Base-by-base conservation (phyloP, 2,329 filamentous ascomycete genomes). In the Rutstroemia sp. region DNA sequence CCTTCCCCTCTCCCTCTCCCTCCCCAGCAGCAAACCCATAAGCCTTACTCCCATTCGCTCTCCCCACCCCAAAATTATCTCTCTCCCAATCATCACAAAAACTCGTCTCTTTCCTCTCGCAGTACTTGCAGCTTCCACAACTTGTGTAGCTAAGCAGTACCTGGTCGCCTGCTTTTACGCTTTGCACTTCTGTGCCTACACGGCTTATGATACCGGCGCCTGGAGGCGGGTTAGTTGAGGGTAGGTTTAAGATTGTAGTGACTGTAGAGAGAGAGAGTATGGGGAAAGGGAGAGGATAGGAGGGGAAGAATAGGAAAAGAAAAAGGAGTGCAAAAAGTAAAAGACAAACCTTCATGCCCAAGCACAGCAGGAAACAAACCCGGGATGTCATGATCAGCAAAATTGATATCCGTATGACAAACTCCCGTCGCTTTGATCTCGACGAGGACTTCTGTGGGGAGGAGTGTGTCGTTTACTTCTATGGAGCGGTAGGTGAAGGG, bases 391-490 rank as follows among this genome's bases (percentile, higher is more conserved):
- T 63, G 58, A 19, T 59, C 56, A 5, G 56, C 18, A 25, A 64
- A 63, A 42, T 56, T 62, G 25, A 64, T 45, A 45, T 63, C 62
- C 6, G 63, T 65, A 37, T 63, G 62, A 48, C 71, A 72, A 18
- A 72, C 52, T 1, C 71, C 70, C 0, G 70, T 69, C 25, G 67
- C 69, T 56, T 68, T 70, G 61, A 72, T 71, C 50, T 71, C 65
- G 14, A 72, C 63, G 2, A 72, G 59, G 1, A 71, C 65, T 58
- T 72, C 70, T 50, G 69, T 61, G 8, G 58, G 58, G 30, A 53
- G 56, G 23, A 64, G 42, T 9, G 59, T 27, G 2, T 62, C 58
- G 23, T 63, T 57, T 3, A 63, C 59, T 23, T 47, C 27, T n/a
- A 53, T 30, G 27, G 45, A 41, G 42, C 27, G 41, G 25, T 53